Percentiles rank a stretch among this genome's conserved stretches.
phyloP scores from a whole-genome alignment of 2,329 filamentous ascomycete species.

The Xylaria digitata region DNA sequence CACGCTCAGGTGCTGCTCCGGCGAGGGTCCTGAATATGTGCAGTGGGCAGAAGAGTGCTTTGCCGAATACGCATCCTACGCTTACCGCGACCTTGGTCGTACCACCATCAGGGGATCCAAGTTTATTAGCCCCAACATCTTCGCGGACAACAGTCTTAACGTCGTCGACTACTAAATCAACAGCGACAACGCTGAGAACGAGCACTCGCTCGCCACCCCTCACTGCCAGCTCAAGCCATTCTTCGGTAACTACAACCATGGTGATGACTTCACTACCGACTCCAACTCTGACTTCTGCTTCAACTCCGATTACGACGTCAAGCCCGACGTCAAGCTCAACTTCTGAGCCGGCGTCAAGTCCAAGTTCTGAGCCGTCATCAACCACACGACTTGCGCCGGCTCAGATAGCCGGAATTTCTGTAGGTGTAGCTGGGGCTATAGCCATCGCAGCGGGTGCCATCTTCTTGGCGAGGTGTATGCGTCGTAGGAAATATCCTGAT shows the following conservation, averaged over 20 bases:
- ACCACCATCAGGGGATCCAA: constrained; percentile 39
- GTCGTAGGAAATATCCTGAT: constrained; percentile 53
- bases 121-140: constrained; percentile 37
- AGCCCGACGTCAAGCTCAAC: constrained; percentile 1
- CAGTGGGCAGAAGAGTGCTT: constrained; percentile 58
- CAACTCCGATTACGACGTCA: background rate
- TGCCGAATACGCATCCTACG: constrained; percentile 67
- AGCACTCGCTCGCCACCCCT: constrained; percentile 22
- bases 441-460: constrained; percentile 62
- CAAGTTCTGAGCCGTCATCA: constrained; percentile 27
- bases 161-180: constrained; percentile 18
- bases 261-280: constrained; percentile 27
- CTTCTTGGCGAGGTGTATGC: constrained; percentile 56
- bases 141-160: constrained; percentile 22
- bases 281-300: constrained; percentile 3
- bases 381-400: constrained; percentile 50
- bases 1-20: constrained; percentile 36
- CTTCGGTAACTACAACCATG: constrained; percentile 14
- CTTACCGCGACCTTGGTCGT: constrained; percentile 68
- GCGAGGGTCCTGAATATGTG: constrained; percentile 69
- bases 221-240: constrained; percentile 20
- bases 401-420: constrained; percentile 68
- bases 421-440: constrained; percentile 64
- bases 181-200: constrained; percentile 30
- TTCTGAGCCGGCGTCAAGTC: constrained; percentile 12